Evolutionary conservation across 2,329 filamentous ascomycete genomes (phyloP).

Genomic region (Botrytis pseudocinerea): DNA sequence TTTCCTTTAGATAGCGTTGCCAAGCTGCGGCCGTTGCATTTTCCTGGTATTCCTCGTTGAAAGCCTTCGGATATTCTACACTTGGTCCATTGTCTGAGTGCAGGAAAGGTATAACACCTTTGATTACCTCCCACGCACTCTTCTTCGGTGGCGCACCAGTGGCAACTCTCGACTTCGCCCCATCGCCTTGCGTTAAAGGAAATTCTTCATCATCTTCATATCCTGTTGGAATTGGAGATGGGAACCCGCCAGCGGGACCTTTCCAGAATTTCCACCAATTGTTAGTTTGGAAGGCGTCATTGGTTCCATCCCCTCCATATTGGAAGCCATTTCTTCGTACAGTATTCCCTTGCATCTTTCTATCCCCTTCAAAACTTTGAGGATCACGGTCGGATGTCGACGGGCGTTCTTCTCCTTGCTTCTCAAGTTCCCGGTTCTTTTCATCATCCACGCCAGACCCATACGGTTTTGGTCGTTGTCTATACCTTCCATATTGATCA

Average conservation of each 20-base stretch:
- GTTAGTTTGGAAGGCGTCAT: conserved; percentile 24
- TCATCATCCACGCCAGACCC: conserved; percentile 31
- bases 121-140: conserved; percentile 53
- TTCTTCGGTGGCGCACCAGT: conserved; percentile 45
- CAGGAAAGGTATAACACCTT: conserved; percentile 51
- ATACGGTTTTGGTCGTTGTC: conserved; percentile 27
- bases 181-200: conserved; percentile 45
- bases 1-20: conserved; percentile 78
- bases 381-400: conserved; percentile 15
- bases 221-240: conserved; percentile 61
- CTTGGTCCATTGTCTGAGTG: conserved; percentile 34
- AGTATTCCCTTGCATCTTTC: conserved; percentile 33
- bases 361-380: conserved; percentile 1
- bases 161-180: conserved; percentile 13
- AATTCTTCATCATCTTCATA: conserved; percentile 45
- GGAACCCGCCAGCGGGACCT: conserved; percentile 59
- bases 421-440: conserved; percentile 22
- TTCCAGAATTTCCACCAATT: conserved; percentile 68
- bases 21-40: conserved; percentile 69
- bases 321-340: conserved; percentile 28
- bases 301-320: conserved; percentile 31
- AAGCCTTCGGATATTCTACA: conserved; percentile 59
- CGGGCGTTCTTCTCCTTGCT: conserved; percentile 20
- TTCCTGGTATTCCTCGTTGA: conserved; percentile 61
- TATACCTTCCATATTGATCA: conserved; percentile 39